Conservation (phyloP, 164 flowering plant genomes). For the Nymphaea colorata region DNA sequence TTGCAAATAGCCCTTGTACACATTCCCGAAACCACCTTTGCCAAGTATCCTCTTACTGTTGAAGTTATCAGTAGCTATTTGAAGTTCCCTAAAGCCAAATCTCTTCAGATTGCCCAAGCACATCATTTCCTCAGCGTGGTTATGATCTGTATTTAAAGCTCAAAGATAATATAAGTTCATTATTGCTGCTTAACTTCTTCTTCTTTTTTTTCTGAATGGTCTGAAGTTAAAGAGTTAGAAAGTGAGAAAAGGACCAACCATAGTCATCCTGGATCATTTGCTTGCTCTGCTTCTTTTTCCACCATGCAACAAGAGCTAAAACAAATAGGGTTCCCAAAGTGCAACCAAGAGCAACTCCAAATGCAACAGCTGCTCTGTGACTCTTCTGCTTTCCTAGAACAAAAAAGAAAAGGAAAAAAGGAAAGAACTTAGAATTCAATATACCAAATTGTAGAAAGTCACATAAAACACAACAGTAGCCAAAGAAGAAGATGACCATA, state of each 20-base stretch:
- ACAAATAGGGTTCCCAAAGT: conserved; percentile 21
- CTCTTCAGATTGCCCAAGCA: conserved; percentile 66
- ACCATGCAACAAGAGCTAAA: conserved; percentile 32
- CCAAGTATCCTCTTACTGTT: conserved; percentile 77
- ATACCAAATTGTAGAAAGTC: neutral
- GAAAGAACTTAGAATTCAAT: neutral
- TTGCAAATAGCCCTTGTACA: conserved; percentile 64
- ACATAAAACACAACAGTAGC: neutral
- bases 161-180: neutral
- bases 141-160: neutral
- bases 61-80: conserved; percentile 71
- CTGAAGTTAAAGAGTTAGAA: neutral
- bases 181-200: neutral
- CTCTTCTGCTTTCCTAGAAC: conserved; percentile 33
- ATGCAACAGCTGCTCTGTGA: conserved; percentile 52
- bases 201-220: too few relatives aligned
- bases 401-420: neutral
- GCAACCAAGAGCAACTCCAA: conserved; percentile 48
- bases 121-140: conserved; percentile 35
- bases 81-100: conserved; percentile 74
- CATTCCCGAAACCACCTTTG: conserved; percentile 90
- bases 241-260: conserved; percentile 28
- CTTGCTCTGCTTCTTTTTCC: conserved; percentile 24
- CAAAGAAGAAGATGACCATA: neutral
- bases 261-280: conserved; percentile 33